Base-by-base conservation (phyloP, 306 rosid genomes). In the Lablab purpureus region DNA sequence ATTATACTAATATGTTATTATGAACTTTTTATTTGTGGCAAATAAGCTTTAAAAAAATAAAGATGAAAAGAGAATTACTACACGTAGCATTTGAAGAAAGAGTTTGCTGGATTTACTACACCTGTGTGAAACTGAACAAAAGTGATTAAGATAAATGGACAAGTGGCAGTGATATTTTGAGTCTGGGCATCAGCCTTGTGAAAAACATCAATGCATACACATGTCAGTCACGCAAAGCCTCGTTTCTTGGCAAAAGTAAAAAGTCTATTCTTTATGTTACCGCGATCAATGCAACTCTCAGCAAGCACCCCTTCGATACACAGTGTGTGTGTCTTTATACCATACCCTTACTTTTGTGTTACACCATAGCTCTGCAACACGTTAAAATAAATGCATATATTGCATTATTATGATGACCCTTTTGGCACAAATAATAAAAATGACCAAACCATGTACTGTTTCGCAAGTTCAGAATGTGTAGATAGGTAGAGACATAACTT, bases 221-320 rank as follows among this genome's bases (percentile, higher is more conserved):
- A 73, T 37, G 23, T 22, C n/a, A n/a, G 37, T 36, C 45, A 28
- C 41, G 75, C 41, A 45, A 15, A 46, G 56, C 58, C 74, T 46
- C 17, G 10, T 70, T 70, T 34, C 10, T 5, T 71, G 21, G 54
- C 34, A 12, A 51, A 52, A 37, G 40, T 51, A 22, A 22, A 73
- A 55, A 4, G 54, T 52, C 3, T 8, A 4, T 4, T 36, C 32
- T 1, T 43, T 41, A 59, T 41, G 47, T 46, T 59, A 43, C 9
- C 10, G 4, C 15, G 27, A 43, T 60, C 10, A 74, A 25, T 28
- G 40, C 45, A 74, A 63, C 18, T 25, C 12, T 8, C 10, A 10
- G 32, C 59, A 18, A 51, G 9, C 3, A 73, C 36, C 51, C 36
- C 23, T 71, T 34, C 13, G 4, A 30, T 3, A 36, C 41, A 1